Evolutionary conservation across 306 rosid species (phyloP).

Genomic region (Comarum palustre): DNA sequence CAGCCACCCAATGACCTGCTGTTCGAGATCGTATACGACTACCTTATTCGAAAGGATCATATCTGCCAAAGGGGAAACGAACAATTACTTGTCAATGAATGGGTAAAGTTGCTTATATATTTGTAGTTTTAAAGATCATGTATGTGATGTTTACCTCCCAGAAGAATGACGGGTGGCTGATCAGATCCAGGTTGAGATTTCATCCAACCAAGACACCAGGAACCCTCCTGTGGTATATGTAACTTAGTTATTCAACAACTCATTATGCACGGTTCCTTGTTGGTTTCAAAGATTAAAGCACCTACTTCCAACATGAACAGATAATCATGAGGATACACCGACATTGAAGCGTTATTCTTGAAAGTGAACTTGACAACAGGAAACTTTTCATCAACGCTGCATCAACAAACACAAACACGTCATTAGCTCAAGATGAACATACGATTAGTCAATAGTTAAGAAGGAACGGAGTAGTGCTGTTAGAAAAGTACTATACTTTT

Average conservation of each 20-base stretch:
- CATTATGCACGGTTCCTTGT: not conserved
- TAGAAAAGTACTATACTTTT: slow-evolving; percentile 38
- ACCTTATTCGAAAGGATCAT: slow-evolving; percentile 74
- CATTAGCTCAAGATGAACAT: not conserved
- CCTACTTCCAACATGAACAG: slow-evolving; percentile 51
- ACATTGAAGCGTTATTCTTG: slow-evolving; percentile 48
- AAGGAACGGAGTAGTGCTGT: no score
- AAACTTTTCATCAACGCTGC: slow-evolving; percentile 72
- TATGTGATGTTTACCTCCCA: slow-evolving; percentile 55
- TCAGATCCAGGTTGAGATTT: slow-evolving; percentile 36
- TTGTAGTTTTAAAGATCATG: not conserved
- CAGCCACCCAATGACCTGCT: slow-evolving; percentile 65
- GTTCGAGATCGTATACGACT: slow-evolving; percentile 65
- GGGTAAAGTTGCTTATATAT: not conserved
- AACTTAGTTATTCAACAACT: not conserved
- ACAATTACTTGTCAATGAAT: slow-evolving; percentile 17
- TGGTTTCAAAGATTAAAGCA: not conserved
- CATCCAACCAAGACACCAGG: slow-evolving; percentile 60
- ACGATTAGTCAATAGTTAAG: not conserved
- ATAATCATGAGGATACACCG: slow-evolving; percentile 67
- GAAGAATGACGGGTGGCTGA: slow-evolving; percentile 41
- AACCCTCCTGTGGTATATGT: slow-evolving; percentile 34
- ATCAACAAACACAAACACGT: not conserved
- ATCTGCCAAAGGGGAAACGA: slow-evolving; percentile 51
- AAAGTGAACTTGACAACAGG: slow-evolving; percentile 60